These are phyloP conservation scores for Auricularia sp. DNA, from an alignment of 768 basidiomycete species.

Conservation along the genomic window DNA sequence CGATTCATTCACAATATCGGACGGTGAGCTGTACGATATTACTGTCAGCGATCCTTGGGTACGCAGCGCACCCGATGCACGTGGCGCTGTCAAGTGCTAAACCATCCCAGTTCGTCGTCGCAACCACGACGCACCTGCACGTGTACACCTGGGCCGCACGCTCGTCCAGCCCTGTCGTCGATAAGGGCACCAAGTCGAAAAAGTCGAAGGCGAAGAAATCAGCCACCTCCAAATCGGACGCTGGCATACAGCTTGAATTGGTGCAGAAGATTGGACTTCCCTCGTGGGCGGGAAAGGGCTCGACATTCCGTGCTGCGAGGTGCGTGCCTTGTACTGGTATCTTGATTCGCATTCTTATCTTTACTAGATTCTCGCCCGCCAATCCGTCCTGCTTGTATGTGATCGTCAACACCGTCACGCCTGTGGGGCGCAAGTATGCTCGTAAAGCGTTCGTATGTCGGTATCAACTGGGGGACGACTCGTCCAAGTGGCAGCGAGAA, in stretches of 20 bases:
- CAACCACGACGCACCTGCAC: constrained; percentile 51
- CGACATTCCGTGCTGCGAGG: constrained; percentile 56
- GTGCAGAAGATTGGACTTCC: constrained; percentile 48
- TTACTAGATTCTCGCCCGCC: constrained; percentile 20
- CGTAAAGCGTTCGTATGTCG: not conserved
- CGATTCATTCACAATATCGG: constrained; percentile 33
- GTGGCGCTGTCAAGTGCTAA: not conserved
- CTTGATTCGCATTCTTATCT: not conserved
- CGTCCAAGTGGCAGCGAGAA: constrained; percentile 54
- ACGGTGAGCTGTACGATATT: constrained; percentile 80
- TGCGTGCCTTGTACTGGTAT: constrained; percentile 20
- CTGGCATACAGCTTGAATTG: constrained; percentile 30
- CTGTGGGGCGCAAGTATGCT: constrained; percentile 6
- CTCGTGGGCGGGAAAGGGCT: constrained; percentile 29
- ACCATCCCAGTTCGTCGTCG: constrained; percentile 47
- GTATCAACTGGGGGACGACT: not conserved
- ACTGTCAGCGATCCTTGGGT: constrained; percentile 20
- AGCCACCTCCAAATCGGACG: not conserved
- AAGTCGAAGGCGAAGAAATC: not conserved
- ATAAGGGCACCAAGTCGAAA: constrained; percentile 1
- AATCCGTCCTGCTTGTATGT: constrained; percentile 51
- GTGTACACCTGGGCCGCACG: constrained; percentile 32
- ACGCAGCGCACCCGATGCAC: not conserved
- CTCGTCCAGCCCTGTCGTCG: constrained; percentile 25
- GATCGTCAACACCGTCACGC: constrained; percentile 46